Conservation (phyloP, 768 basidiomycete species). For the Amanita rimosa region DNA sequence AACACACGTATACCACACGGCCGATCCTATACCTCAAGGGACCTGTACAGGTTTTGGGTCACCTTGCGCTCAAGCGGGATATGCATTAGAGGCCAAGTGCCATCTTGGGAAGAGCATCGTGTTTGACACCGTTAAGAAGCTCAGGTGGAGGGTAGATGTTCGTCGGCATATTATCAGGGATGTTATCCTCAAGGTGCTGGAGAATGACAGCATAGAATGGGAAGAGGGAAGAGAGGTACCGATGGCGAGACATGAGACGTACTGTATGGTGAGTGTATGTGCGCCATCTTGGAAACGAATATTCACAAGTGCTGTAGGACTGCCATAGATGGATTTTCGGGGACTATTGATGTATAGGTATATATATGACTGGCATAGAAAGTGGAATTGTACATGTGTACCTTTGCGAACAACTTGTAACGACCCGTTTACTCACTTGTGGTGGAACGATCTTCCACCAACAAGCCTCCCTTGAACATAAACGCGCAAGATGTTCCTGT, state of each 20-base stretch:
- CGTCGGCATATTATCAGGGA: constrained; percentile 64
- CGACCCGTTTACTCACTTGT: background rate
- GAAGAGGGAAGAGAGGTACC: constrained; percentile 41
- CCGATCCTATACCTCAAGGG: constrained; percentile 88
- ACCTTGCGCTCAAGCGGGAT: constrained; percentile 73
- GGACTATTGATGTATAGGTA: constrained; percentile 25
- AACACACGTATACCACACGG: constrained; percentile 83
- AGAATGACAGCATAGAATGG: constrained; percentile 41
- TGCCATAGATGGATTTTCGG: constrained; percentile 74
- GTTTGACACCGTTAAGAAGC: constrained; percentile 77
- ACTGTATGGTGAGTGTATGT: constrained; percentile 43
- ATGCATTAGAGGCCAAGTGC: constrained; percentile 78
- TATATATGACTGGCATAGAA: too few relatives aligned
- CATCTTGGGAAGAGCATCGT: constrained; percentile 83
- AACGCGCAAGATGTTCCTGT: constrained; percentile 71
- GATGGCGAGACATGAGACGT: constrained; percentile 41
- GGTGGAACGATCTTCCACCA: constrained; percentile 44
- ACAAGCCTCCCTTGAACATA: constrained; percentile 76
- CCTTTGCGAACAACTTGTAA: background rate
- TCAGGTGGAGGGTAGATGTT: constrained; percentile 76
- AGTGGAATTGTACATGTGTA: too few relatives aligned
- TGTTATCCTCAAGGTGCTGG: constrained; percentile 53
- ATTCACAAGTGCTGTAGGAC: constrained; percentile 32
- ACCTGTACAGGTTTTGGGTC: constrained; percentile 68
- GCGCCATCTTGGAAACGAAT: background rate